Conservation (phyloP, 106 monocot species). For the Dendrobium chrysotoxum region DNA sequence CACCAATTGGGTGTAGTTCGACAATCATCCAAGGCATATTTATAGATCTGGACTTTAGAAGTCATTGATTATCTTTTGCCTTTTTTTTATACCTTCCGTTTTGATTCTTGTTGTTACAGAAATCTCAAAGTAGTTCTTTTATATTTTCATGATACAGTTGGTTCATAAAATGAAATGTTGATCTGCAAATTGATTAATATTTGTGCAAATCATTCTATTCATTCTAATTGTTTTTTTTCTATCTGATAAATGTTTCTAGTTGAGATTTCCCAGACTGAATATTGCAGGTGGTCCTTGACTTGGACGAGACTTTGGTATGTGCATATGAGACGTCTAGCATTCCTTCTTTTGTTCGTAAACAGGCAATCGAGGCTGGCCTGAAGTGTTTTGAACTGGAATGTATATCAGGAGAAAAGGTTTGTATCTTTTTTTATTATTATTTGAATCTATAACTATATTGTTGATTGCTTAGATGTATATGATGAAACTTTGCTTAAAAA, state of each 20-base stretch:
- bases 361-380: constrained; percentile 63
- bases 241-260: neutral
- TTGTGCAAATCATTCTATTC: neutral
- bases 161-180: neutral
- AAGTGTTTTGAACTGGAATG: constrained; percentile 63
- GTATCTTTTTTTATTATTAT: neutral
- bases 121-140: neutral
- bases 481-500: neutral
- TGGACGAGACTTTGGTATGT: constrained; percentile 70
- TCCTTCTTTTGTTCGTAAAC: constrained; percentile 35
- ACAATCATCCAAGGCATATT: neutral
- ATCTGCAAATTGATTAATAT: neutral
- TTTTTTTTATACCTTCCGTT: no score
- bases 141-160: neutral
- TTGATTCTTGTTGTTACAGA: neutral
- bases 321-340: constrained; percentile 62
- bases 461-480: neutral
- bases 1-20: neutral
- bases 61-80: no score
- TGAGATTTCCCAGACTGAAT: neutral
- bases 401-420: constrained; percentile 45
- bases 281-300: constrained; percentile 50
- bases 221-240: neutral
- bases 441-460: neutral
- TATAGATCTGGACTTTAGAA: neutral